Conservation (phyloP, 2,329 filamentous ascomycete genomes). For the Cryphonectria japonica region DNA sequence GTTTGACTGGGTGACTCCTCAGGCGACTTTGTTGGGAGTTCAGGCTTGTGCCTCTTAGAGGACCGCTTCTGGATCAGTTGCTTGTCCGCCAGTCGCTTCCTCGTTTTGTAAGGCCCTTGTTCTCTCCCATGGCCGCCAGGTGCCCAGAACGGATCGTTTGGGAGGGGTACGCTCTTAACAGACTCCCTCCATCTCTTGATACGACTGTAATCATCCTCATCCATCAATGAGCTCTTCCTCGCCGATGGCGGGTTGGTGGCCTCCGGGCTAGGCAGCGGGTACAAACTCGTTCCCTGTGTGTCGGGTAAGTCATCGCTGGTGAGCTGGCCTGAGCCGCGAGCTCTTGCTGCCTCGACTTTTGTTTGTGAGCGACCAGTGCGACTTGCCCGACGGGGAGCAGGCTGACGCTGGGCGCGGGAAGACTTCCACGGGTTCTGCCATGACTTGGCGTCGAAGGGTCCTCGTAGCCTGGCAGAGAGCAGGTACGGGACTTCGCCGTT, state of each 20-base stretch:
- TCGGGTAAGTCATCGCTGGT: conserved; percentile 11
- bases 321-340: conserved; percentile 5
- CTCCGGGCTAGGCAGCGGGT: conserved; percentile 35
- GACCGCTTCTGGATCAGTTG: conserved; percentile 18
- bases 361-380: conserved; percentile 34
- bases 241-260: conserved; percentile 31
- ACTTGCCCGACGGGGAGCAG: not conserved
- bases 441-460: conserved; percentile 59
- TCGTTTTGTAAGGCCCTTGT: not conserved
- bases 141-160: conserved; percentile 28
- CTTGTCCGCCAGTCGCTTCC: conserved; percentile 24
- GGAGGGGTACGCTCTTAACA: conserved; percentile 21
- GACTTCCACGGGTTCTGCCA: conserved; percentile 60
- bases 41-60: conserved; percentile 20
- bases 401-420: conserved; percentile 29
- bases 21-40: not conserved
- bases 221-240: conserved; percentile 33
- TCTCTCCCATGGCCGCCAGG: conserved; percentile 12
- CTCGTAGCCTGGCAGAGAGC: conserved; percentile 62
- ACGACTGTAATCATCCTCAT: conserved; percentile 21
- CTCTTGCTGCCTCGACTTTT: not conserved
- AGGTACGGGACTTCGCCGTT: conserved; percentile 60
- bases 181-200: conserved; percentile 28
- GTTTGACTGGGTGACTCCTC: conserved; percentile 25
- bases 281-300: conserved; percentile 27